Conservation (phyloP, 2,329 filamentous ascomycete genomes). For the Onygenales sp. region DNA sequence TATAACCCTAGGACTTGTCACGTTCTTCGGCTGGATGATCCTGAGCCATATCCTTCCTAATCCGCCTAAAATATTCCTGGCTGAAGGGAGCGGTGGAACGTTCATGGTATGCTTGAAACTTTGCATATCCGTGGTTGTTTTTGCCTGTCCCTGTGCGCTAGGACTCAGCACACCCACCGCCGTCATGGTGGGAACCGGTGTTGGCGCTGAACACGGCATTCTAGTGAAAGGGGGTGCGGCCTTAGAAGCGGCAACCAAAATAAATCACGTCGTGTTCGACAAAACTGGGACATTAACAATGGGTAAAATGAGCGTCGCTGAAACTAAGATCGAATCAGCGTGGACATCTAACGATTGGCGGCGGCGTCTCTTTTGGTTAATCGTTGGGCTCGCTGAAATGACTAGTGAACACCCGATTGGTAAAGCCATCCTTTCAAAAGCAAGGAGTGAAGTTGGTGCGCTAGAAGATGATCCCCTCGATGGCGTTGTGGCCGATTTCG, state of each 20-base stretch:
- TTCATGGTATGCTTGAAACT: conserved; percentile 96
- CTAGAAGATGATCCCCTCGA: conserved; percentile 65
- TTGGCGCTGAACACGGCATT: conserved; percentile 91
- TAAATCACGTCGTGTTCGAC: conserved; percentile 64
- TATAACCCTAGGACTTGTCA: conserved; percentile 70
- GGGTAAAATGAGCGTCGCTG: conserved; percentile 88
- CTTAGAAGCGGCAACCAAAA: conserved; percentile 62
- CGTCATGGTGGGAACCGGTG: conserved; percentile 97
- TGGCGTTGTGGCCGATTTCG: conserved; percentile 77
- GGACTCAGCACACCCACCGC: conserved; percentile 92
- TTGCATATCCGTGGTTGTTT: conserved; percentile 96
- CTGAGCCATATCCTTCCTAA: conserved; percentile 74
- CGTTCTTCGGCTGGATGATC: conserved; percentile 89
- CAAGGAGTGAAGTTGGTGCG: conserved; percentile 66
- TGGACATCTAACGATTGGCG: conserved; percentile 64
- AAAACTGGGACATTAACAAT: conserved; percentile 81
- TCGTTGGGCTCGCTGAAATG: conserved; percentile 90
- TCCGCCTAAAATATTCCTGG: conserved; percentile 80
- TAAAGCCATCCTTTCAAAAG: conserved; percentile 69
- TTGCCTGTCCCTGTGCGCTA: conserved; percentile 94
- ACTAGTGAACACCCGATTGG: conserved; percentile 93
- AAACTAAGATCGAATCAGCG: conserved; percentile 52
- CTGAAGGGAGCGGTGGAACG: conserved; percentile 73
- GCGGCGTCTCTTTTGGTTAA: conserved; percentile 82
- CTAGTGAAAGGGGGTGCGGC: conserved; percentile 95